Evolutionary conservation across 1,284 basidiomycete species (phyloP).

Genomic region (Dichomitus squalens): DNA sequence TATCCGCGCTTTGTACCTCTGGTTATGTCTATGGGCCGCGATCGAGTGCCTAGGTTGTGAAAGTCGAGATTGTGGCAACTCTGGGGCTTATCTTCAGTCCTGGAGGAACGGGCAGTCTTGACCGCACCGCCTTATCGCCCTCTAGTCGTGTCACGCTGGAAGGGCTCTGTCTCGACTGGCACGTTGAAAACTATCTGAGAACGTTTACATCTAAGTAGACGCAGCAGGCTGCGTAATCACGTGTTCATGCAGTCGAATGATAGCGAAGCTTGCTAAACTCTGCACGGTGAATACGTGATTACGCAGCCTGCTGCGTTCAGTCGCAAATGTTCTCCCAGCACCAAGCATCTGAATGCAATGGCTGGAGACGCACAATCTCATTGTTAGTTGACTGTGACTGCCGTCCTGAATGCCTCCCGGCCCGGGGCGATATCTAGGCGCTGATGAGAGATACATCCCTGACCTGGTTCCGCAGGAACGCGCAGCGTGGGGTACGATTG

Average conservation of each 20-base stretch:
- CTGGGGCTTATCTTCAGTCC: neutral
- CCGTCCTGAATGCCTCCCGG: neutral
- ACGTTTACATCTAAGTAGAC: neutral
- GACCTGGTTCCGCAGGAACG: too few species aligned
- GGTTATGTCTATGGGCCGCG: neutral
- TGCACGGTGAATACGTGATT: too few species aligned
- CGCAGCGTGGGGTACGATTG: neutral
- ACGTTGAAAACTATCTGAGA: neutral
- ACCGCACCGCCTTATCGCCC: neutral
- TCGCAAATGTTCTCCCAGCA: too few species aligned
- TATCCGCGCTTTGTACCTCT: conserved; percentile 9
- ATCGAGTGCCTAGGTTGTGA: neutral
- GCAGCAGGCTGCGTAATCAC: too few species aligned
- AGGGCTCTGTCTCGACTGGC: neutral
- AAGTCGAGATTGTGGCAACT: neutral
- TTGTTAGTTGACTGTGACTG: neutral
- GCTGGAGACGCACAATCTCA: too few species aligned
- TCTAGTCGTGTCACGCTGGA: neutral
- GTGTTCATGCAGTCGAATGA: too few species aligned
- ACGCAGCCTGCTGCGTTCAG: too few species aligned
- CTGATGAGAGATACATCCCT: neutral
- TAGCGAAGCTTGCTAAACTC: too few species aligned
- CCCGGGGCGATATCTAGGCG: conserved; percentile 11
- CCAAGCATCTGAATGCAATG: too few species aligned
- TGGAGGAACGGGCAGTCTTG: neutral